Evolutionary conservation across 2,329 filamentous ascomycete genomes (phyloP).

Genomic region (Ceratocystis huliohia): DNA sequence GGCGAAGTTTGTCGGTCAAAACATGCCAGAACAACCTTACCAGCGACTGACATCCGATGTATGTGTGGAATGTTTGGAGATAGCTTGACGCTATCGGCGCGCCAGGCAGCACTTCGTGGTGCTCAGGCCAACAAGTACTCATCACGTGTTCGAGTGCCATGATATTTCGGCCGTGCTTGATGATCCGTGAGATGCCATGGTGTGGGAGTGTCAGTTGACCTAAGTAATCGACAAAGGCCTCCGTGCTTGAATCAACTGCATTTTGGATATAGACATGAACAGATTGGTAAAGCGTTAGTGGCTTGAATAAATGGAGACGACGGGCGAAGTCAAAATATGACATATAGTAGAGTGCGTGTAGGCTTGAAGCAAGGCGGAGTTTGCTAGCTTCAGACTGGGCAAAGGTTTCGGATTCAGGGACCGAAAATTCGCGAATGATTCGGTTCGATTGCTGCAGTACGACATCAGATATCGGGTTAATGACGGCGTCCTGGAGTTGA

Average conservation of each 20-base stretch:
- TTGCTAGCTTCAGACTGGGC: conserved; percentile 61
- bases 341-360: conserved; percentile 67
- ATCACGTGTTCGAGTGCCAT: conserved; percentile 76
- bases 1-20: conserved; percentile 63
- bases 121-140: conserved; percentile 51
- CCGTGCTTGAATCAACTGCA: conserved; percentile 64
- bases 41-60: conserved; percentile 78
- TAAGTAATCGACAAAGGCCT: conserved; percentile 61
- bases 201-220: conserved; percentile 64
- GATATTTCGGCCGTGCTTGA: conserved; percentile 51
- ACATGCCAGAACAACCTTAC: conserved; percentile 90
- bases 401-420: conserved; percentile 46
- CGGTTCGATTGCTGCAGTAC: conserved; percentile 35
- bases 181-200: conserved; percentile 39
- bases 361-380: conserved; percentile 57
- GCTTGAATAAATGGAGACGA: conserved; percentile 41
- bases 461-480: too few relatives aligned
- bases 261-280: conserved; percentile 74
- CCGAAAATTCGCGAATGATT: conserved; percentile 69
- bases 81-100: neutral
- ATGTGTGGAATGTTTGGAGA: conserved; percentile 42
- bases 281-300: conserved; percentile 59
- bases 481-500: too few relatives aligned
- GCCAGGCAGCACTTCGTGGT: conserved; percentile 51
- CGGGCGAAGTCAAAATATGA: conserved; percentile 32